Evolutionary conservation across 2,329 filamentous ascomycete genomes (phyloP).

Genomic region (Nemania sp.): DNA sequence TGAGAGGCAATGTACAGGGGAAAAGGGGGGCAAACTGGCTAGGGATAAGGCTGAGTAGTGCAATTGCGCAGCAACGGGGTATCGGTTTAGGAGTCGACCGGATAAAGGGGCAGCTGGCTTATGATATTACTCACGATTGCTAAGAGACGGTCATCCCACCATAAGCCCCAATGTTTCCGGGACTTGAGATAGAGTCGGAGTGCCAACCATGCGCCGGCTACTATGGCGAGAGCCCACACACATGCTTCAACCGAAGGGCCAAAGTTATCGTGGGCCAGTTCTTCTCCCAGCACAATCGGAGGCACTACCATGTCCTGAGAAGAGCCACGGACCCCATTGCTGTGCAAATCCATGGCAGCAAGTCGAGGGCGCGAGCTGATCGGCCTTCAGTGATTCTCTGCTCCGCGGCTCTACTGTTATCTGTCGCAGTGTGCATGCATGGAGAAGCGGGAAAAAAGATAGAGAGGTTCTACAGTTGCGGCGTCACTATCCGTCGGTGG

Average conservation of each 20-base stretch:
- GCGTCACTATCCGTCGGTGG: not conserved
- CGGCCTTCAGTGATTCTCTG: not conserved
- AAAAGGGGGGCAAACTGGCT: no score
- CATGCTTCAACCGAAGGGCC: slow-evolving; percentile 22
- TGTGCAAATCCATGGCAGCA: slow-evolving; percentile 3
- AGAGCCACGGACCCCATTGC: not conserved
- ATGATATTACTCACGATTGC: slow-evolving; percentile 16
- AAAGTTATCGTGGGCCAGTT: slow-evolving; percentile 9
- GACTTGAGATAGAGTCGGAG: slow-evolving; percentile 34
- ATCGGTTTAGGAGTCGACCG: no score
- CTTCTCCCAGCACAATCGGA: slow-evolving; percentile 1
- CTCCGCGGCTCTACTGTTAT: not conserved
- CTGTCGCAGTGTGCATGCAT: not conserved
- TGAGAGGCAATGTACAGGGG: not conserved
- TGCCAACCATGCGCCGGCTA: slow-evolving; percentile 21
- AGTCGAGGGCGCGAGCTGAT: not conserved
- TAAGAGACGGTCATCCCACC: slow-evolving; percentile 41
- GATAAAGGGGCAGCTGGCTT: no score
- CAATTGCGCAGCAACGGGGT: no score
- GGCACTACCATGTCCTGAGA: slow-evolving; percentile 9
- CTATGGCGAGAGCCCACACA: slow-evolving; percentile 20
- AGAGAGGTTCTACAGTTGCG: not conserved
- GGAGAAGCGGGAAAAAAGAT: not conserved
- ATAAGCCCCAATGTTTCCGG: slow-evolving; percentile 31
- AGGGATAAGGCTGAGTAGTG: no score